Evolutionary conservation across 495 filamentous ascomycete species (phyloP), one percentile per base, ranked within the genome.

Genomic region (Hypoxylon fuscum): DNA sequence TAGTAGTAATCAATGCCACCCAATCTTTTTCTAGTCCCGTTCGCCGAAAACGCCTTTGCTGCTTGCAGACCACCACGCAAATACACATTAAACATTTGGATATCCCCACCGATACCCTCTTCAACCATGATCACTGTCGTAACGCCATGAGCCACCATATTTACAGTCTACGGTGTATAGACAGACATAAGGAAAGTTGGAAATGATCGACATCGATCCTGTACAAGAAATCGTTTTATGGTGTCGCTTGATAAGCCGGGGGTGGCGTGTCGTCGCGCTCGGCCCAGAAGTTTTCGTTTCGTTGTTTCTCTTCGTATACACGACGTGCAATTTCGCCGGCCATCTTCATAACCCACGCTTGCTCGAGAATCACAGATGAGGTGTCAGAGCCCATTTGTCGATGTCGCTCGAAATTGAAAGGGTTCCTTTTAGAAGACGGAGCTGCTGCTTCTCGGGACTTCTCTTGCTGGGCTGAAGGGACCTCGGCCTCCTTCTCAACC

Each of bases 321-420:
- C 90, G 88, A 63, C 89, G 83, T 35, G 92, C 92, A 41, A 97
- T 93, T 74, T 98, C 94, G 41, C 85, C 85, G 5, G 94, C 93
- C 75, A 98, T 90, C 77, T 93, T 92, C 78, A 89, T 88, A 63
- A 97, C 88, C 85, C 93, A 93, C 0, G 90, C 89, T 71, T 93
- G 89, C 62, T 96, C 90, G 25, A 96, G 76, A 14, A 92, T 86
- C 14, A 86, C 83, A 2, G 78, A 79, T n/a, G 76, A 74, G 0
- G 74, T 76, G 9, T 79, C 76, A 12, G 76, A 75, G 1, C 55
- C 55, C 46, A 43, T 58, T 38, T 12, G 78, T 76, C 21, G 72
- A 59, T 17, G 74, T 52, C 31, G 65, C 21, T 51, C 64, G 15
- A 44, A 54, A 12, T 69, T 66, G n/a, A 76, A 74, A n/a, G 74